phyloP scores from a whole-genome alignment of 306 rosid genomes.

The Carpinus fangiana region DNA sequence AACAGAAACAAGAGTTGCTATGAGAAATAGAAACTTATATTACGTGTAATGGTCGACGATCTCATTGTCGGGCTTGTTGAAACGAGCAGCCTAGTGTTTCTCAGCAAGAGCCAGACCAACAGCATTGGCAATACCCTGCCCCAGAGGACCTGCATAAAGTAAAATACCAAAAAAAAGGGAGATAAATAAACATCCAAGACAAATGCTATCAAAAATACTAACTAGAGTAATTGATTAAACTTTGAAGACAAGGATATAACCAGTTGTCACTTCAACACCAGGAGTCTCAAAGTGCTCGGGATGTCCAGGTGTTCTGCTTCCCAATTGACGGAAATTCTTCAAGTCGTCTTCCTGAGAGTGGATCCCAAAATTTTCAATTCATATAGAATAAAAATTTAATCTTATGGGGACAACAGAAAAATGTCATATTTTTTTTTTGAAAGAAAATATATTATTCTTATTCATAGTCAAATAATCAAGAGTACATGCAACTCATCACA shows the following conservation, averaged over 20 bases:
- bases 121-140: constrained; percentile 97
- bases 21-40: constrained; percentile 22
- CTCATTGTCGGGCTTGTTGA: constrained; percentile 86
- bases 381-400: constrained; percentile 15
- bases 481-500: no score
- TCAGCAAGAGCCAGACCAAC: constrained; percentile 99
- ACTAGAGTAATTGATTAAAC: neutral
- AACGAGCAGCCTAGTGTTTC: constrained; percentile 96
- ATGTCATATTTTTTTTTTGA: neutral
- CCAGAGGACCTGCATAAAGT: constrained; percentile 81
- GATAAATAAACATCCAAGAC: neutral
- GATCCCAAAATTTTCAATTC: constrained; percentile 23
- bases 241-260: constrained; percentile 41
- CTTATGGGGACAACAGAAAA: neutral
- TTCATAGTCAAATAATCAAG: no score
- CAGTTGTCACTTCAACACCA: constrained; percentile 96
- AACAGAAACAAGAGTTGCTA: neutral
- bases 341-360: constrained; percentile 73
- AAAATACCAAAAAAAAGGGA: neutral
- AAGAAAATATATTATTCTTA: no score
- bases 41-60: constrained; percentile 97
- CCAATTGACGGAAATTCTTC: constrained; percentile 91
- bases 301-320: constrained; percentile 92
- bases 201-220: neutral
- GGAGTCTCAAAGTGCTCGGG: constrained; percentile 96